These are phyloP conservation scores for Paramecium bursaria DNA, from an alignment of 73 alveolate species.

Conservation along the genomic window DNA sequence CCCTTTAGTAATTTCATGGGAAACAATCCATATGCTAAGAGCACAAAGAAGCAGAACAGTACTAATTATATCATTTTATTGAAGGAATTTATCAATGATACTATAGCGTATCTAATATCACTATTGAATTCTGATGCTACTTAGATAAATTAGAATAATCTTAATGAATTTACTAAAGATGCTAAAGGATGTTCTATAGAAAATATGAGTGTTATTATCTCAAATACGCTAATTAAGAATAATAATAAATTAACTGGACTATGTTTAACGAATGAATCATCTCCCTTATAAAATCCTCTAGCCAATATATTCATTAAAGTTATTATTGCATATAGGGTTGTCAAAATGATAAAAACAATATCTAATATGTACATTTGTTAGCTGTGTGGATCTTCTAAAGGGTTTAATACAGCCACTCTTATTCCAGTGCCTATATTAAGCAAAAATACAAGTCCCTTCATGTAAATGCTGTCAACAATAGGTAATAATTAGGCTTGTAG, in stretches of 20 bases:
- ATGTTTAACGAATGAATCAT: background rate
- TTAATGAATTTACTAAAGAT: background rate
- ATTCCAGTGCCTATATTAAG: background rate
- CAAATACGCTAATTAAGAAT: background rate
- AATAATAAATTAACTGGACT: background rate
- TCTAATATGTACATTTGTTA: background rate
- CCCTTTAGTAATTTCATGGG: conserved; percentile 25
- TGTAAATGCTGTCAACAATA: too few relatives aligned
- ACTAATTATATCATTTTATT: conserved; percentile 7
- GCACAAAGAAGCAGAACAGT: conserved; percentile 5
- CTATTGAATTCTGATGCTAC: conserved; percentile 5
- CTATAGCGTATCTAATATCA: background rate
- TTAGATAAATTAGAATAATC: conserved; percentile 13
- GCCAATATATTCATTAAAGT: background rate
- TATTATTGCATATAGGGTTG: background rate
- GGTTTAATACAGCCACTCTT: background rate
- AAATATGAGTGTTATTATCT: background rate
- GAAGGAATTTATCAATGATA: conserved; percentile 6
- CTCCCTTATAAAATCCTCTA: background rate
- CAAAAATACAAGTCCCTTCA: background rate
- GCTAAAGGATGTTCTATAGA: background rate
- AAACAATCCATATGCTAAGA: conserved; percentile 24
- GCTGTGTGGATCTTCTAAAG: conserved; percentile 9
- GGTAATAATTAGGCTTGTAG: too few relatives aligned
- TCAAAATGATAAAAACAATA: background rate